These are phyloP conservation scores for Auriscalpium vulgare DNA, from an alignment of 768 basidiomycete genomes.

Conservation along the genomic window DNA sequence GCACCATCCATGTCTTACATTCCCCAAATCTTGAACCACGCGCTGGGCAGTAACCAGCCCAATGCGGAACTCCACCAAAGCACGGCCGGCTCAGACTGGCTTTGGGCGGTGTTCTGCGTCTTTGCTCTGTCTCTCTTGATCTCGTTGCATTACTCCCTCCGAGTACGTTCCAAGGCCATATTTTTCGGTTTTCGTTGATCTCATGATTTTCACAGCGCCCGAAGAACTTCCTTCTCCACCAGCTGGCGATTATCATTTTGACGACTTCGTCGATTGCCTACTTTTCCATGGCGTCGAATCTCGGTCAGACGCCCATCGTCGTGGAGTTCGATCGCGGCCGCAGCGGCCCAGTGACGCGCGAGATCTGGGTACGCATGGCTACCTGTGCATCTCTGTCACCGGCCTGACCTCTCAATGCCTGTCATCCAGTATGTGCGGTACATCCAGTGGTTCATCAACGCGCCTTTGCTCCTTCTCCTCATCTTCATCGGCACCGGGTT, in stretches of 20 bases:
- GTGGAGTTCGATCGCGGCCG: constrained; percentile 35
- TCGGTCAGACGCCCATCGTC: constrained; percentile 38
- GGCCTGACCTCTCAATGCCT: too few relatives aligned
- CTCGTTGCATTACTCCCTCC: constrained; percentile 30
- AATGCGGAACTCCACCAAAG: constrained; percentile 33
- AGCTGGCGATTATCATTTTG: constrained; percentile 39
- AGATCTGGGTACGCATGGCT: constrained; percentile 34
- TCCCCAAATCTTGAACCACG: neutral
- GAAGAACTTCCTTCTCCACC: constrained; percentile 42
- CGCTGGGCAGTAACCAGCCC: constrained; percentile 19
- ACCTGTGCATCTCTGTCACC: neutral
- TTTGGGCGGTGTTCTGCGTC: constrained; percentile 47
- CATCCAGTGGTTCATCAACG: constrained; percentile 51
- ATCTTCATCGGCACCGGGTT: constrained; percentile 40
- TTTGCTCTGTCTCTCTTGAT: constrained; percentile 36
- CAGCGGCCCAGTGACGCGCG: constrained; percentile 23
- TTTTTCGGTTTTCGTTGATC: neutral
- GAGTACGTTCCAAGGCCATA: constrained; percentile 17
- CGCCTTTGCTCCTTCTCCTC: constrained; percentile 41
- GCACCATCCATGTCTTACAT: neutral
- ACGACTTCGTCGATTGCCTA: constrained; percentile 38
- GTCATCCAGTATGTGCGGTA: constrained; percentile 37
- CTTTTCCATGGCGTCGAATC: constrained; percentile 49
- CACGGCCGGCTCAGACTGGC: constrained; percentile 39
- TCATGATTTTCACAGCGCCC: constrained; percentile 21